phyloP scores from a whole-genome alignment of 2,329 filamentous ascomycete genomes.

The Colletotrichum sansevieriae region DNA sequence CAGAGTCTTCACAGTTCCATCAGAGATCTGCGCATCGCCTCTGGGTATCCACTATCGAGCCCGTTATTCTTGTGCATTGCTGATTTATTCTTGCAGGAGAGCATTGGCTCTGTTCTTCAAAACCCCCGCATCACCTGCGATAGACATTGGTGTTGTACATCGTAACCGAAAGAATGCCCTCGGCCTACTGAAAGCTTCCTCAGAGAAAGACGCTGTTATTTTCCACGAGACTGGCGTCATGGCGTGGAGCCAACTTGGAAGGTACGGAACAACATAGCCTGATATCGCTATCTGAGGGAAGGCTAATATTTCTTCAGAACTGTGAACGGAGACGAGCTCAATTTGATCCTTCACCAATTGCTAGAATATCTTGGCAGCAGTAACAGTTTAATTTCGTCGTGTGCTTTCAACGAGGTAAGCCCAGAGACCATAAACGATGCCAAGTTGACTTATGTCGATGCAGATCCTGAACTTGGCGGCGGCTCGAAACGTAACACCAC shows the following conservation, averaged over 20 bases:
- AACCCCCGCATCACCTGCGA: slow-evolving; percentile 47
- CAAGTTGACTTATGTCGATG: not conserved
- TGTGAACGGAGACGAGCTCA: slow-evolving; percentile 85
- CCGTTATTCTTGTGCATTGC: slow-evolving; percentile 33
- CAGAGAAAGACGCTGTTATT: slow-evolving; percentile 74
- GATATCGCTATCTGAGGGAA: not conserved
- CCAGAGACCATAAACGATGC: slow-evolving; percentile 17
- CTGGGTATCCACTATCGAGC: slow-evolving; percentile 66
- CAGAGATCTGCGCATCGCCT: slow-evolving; percentile 85
- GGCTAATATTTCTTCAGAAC: slow-evolving; percentile 58
- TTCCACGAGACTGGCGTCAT: slow-evolving; percentile 88
- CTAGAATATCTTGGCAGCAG: slow-evolving; percentile 88
- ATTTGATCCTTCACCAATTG: slow-evolving; percentile 85
- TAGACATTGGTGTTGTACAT: slow-evolving; percentile 59
- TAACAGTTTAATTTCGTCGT: slow-evolving; percentile 82
- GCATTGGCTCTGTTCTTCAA: slow-evolving; percentile 76
- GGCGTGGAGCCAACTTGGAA: slow-evolving; percentile 87
- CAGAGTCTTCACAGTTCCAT: slow-evolving; percentile 85
- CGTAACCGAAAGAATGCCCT: slow-evolving; percentile 79
- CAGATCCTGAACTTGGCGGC: slow-evolving; percentile 78
- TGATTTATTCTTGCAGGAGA: slow-evolving; percentile 58
- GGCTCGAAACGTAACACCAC: slow-evolving; percentile 70
- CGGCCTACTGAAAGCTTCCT: slow-evolving; percentile 78
- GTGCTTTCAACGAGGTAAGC: slow-evolving; percentile 84
- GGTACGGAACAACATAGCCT: slow-evolving; percentile 57